Base-by-base conservation (phyloP, 2,329 filamentous ascomycete genomes). In the Colletotrichum chlorophyti region DNA sequence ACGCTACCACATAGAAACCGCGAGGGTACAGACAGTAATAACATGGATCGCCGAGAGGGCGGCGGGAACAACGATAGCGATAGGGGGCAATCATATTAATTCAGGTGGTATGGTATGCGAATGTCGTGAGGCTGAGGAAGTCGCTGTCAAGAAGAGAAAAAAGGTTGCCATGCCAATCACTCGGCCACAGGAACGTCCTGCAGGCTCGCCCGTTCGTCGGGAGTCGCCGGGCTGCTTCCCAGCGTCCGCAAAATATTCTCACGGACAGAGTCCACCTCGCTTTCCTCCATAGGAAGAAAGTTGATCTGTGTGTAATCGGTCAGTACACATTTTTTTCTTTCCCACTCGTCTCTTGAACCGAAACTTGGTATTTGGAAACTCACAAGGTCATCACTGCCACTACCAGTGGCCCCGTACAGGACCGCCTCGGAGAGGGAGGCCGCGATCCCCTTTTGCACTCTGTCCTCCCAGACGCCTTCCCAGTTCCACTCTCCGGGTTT, bases 381-480 rank as follows among this genome's bases (percentile, higher is more conserved):
- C n/a, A 60, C 61, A 23, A 63, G 37, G 35, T 62, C 61, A 34
- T 63, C 61, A 8, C 81, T 80, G 5, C 79, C 76, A 43, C 81
- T 78, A 7, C 77, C 77, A 8, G 17, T 31, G 58, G 81, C 82
- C 6, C 92, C 91, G 74, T 88, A 98, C 21, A 98, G 75, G 5
- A 91, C 87, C 2, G 87, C 79, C 65, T 98, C 94, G 1, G 91
- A 91, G 46, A 92, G 76, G 68, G 92, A 96, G 9, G 84, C 82
- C 47, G 88, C 84, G 38, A 97, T 85, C 15, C 90, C 90, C 71
- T 89, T 91, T 72, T 86, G 88, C 1, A 97, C 93, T 52, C 94
- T 84, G 63, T 93, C 89, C 70, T 96, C 91, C 94, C 94, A 99
- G 0, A 98, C 94, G 0, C 94, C 93, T 68, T 97, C 92, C 94